These are phyloP conservation scores for Misopates orontium DNA, from an alignment of 257 asterid genomes.

Conservation along the genomic window DNA sequence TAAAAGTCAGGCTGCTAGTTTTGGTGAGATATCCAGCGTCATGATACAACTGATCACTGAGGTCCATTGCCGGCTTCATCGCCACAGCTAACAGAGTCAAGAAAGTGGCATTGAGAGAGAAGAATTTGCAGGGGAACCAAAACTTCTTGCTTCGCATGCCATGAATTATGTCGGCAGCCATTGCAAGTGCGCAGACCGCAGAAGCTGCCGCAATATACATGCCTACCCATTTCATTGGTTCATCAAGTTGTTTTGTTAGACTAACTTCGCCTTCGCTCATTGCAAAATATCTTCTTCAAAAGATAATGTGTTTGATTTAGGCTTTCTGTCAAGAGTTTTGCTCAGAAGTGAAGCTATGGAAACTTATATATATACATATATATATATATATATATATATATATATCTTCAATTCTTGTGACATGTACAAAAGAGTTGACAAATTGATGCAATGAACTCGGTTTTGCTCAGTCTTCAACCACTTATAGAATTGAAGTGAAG, in stretches of 20 bases:
- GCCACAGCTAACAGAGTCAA: slow-evolving; percentile 38
- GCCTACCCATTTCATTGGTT: slow-evolving; percentile 34
- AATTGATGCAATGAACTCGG: too few relatives aligned
- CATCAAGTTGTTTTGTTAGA: not conserved
- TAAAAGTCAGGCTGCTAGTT: slow-evolving; percentile 30
- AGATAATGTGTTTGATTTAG: too few relatives aligned
- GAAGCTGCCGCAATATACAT: slow-evolving; percentile 26
- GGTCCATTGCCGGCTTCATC: slow-evolving; percentile 44
- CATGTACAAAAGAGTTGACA: too few relatives aligned
- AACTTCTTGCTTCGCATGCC: slow-evolving; percentile 28
- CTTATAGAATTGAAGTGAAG: too few relatives aligned
- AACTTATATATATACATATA: too few relatives aligned
- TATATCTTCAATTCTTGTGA: too few relatives aligned
- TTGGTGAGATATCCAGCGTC: slow-evolving; percentile 43
- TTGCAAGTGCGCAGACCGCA: not conserved
- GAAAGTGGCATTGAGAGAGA: slow-evolving; percentile 38
- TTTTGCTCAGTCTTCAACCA: too few relatives aligned
- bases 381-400: too few relatives aligned
- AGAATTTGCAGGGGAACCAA: slow-evolving; percentile 43
- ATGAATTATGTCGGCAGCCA: slow-evolving; percentile 30
- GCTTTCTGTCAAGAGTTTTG: too few relatives aligned
- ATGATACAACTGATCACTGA: slow-evolving; percentile 36
- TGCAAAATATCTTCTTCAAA: too few relatives aligned
- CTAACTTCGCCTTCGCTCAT: too few relatives aligned
- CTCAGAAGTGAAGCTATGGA: too few relatives aligned